phyloP scores from a whole-genome alignment of 75 land plant genomes.

The Selaginella tamariscina region DNA sequence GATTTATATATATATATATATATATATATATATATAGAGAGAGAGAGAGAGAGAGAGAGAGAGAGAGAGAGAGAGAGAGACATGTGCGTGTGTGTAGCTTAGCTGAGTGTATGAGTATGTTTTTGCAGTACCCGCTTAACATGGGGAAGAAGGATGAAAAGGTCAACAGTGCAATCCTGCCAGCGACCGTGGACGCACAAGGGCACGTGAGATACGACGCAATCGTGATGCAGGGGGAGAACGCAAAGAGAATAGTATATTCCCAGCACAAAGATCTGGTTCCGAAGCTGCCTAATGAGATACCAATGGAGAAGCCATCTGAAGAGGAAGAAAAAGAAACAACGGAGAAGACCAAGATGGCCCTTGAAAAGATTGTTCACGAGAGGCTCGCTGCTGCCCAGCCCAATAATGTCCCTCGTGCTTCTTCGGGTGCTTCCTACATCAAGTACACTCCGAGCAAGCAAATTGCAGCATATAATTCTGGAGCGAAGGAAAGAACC shows the following conservation, averaged over 20 bases:
- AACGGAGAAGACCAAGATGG: slow-evolving; percentile 60
- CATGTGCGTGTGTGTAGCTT: no score
- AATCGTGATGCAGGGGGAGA: slow-evolving; percentile 80
- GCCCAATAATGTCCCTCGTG: slow-evolving; percentile 74
- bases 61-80: no score
- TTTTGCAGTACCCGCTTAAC: slow-evolving; percentile 79
- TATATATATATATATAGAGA: no score
- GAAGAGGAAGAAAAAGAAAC: slow-evolving; percentile 53
- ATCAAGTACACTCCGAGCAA: slow-evolving; percentile 91
- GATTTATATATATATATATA: no score
- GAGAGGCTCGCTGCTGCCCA: slow-evolving; percentile 82
- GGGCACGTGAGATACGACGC: slow-evolving; percentile 83
- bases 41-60: no score
- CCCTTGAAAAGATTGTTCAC: slow-evolving; percentile 81
- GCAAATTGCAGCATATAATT: slow-evolving; percentile 82
- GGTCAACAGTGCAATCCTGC: slow-evolving; percentile 49
- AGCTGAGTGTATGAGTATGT: no score
- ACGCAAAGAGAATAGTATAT: slow-evolving; percentile 64
- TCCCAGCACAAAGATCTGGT: slow-evolving; percentile 82
- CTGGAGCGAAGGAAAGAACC: slow-evolving; percentile 85
- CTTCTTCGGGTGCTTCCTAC: slow-evolving; percentile 42
- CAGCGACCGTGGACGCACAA: slow-evolving; percentile 58
- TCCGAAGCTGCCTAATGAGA: slow-evolving; percentile 45
- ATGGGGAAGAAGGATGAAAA: slow-evolving; percentile 74
- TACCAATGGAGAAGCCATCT: slow-evolving; percentile 16